phyloP scores from a whole-genome alignment of 768 basidiomycete species.

The Pisolithus microcarpus region DNA sequence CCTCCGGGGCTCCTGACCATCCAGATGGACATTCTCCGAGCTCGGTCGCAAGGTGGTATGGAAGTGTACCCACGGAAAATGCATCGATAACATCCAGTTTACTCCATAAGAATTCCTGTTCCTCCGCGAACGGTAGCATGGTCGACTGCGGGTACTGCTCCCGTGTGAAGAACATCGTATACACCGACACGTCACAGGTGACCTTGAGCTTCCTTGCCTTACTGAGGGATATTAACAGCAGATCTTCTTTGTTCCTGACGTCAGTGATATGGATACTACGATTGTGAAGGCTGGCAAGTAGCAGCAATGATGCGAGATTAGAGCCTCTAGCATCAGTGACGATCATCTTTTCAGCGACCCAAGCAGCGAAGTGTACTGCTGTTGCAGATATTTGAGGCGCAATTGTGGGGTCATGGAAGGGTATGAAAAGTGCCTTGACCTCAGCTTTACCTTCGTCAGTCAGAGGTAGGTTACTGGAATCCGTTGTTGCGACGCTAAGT shows the following conservation, averaged over 20 bases:
- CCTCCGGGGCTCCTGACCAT: constrained; percentile 79
- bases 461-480: constrained; percentile 53
- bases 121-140: constrained; percentile 62
- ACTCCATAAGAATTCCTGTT: constrained; percentile 81
- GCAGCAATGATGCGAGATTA: constrained; percentile 85
- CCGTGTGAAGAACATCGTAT: constrained; percentile 79
- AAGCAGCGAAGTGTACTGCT: constrained; percentile 81
- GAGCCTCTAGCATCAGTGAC: constrained; percentile 89
- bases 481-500: constrained; percentile 68
- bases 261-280: constrained; percentile 88
- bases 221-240: constrained; percentile 86
- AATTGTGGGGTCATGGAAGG: constrained; percentile 48
- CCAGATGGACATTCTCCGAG: constrained; percentile 54
- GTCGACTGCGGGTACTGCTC: constrained; percentile 63
- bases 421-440: constrained; percentile 81
- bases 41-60: constrained; percentile 66
- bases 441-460: constrained; percentile 75
- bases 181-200: constrained; percentile 93
- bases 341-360: constrained; percentile 90
- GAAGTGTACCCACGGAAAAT: constrained; percentile 83
- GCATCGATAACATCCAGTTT: constrained; percentile 80
- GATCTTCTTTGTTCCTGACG: constrained; percentile 78
- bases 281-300: constrained; percentile 88
- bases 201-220: constrained; percentile 92
- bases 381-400: constrained; percentile 62